Evolutionary conservation across 2,329 filamentous ascomycete species (phyloP).

Genomic region (Zasmidium citrigriseum): DNA sequence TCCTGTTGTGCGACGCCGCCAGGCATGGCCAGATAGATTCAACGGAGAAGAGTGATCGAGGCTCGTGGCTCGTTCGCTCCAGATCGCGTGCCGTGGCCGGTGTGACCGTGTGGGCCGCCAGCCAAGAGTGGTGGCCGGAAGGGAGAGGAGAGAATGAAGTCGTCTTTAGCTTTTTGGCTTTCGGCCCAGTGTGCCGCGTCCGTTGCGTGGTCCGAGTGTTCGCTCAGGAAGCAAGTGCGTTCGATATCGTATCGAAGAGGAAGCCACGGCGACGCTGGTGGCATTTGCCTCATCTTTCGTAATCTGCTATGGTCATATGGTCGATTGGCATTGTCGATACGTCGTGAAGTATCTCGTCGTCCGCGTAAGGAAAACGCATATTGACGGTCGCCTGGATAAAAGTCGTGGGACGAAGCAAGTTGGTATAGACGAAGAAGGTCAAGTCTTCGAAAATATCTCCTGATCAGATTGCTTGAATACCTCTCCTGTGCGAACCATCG

Average conservation of each 20-base stretch:
- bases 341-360: no score
- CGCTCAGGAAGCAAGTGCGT: no score
- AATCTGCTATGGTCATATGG: no score
- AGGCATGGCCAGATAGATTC: background rate
- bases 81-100: background rate
- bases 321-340: no score
- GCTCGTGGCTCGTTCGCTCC: background rate
- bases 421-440: background rate
- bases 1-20: background rate
- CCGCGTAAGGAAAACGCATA: no score
- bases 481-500: background rate
- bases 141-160: conserved; percentile 1
- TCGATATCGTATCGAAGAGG: no score
- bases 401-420: no score
- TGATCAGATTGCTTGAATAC: background rate
- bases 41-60: background rate
- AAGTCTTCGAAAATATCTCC: background rate
- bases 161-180: conserved; percentile 8
- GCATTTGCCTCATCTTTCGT: no score
- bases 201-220: background rate
- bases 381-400: no score
- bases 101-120: background rate
- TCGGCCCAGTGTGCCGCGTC: background rate
- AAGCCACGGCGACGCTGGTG: background rate
- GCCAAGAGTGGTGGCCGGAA: background rate